A percentile compares a stretch with the other conserved stretches of the same genome.
phyloP scores from a whole-genome alignment of 1,284 basidiomycete species.

The Apiotrichum montevideense region DNA sequence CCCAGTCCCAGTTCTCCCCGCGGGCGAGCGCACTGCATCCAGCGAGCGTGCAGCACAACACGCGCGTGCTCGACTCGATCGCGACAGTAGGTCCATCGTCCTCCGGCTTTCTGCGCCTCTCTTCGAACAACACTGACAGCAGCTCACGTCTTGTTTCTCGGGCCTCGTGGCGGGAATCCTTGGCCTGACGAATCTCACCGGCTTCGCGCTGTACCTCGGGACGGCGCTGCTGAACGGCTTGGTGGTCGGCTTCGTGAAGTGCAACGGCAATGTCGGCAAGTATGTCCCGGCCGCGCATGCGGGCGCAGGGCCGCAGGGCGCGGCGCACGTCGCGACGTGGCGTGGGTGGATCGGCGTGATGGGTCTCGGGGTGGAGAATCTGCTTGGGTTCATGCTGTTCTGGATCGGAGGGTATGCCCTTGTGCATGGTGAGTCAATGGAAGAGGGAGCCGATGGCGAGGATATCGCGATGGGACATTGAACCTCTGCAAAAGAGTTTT shows the following conservation, averaged over 20 bases:
- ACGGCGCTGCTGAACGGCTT: slow-evolving; percentile 62
- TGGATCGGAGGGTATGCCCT: slow-evolving; percentile 77
- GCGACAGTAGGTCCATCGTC: slow-evolving; percentile 29
- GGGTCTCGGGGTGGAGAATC: slow-evolving; percentile 76
- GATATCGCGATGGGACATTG: too few relatives aligned
- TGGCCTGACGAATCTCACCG: slow-evolving; percentile 72
- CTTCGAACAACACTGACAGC: background rate
- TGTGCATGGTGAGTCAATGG: slow-evolving; percentile 15
- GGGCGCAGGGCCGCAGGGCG: slow-evolving; percentile 27
- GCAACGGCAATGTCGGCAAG: slow-evolving; percentile 48
- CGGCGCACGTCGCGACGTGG: slow-evolving; percentile 40
- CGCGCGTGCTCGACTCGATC: slow-evolving; percentile 50
- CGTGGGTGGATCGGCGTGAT: slow-evolving; percentile 55
- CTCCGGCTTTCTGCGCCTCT: background rate
- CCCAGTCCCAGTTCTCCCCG: slow-evolving; percentile 30
- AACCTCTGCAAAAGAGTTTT: too few relatives aligned
- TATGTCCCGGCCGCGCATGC: slow-evolving; percentile 34
- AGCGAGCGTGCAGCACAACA: slow-evolving; percentile 66
- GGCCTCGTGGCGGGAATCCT: slow-evolving; percentile 79
- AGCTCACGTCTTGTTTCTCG: slow-evolving; percentile 68
- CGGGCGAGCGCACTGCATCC: slow-evolving; percentile 53
- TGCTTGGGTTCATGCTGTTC: slow-evolving; percentile 75
- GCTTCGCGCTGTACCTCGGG: slow-evolving; percentile 68
- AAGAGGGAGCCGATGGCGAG: too few relatives aligned
- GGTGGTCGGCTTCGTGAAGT: slow-evolving; percentile 63